phyloP scores from a whole-genome alignment of 2,329 filamentous ascomycete genomes.

The Ophiostoma himal-ulmi region DNA sequence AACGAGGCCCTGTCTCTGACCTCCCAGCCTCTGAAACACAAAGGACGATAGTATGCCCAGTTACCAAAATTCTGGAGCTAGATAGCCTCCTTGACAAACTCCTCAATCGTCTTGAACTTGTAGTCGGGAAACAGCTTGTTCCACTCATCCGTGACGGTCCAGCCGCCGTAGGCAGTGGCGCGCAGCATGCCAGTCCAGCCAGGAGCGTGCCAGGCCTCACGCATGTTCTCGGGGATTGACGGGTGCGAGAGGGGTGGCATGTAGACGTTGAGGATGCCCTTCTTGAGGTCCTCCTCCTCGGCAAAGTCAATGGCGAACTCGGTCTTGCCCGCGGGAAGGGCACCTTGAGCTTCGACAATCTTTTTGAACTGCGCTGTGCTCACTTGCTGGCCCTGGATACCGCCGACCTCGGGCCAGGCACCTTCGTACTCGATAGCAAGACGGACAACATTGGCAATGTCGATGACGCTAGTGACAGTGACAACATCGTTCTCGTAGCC shows the following conservation, averaged over 20 bases:
- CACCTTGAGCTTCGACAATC: slow-evolving; percentile 34
- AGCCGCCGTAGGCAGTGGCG: slow-evolving; percentile 38
- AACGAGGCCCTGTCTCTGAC: not conserved
- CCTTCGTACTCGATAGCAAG: slow-evolving; percentile 42
- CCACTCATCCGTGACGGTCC: slow-evolving; percentile 40
- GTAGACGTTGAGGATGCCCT: slow-evolving; percentile 36
- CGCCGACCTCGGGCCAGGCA: slow-evolving; percentile 39
- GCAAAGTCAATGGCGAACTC: slow-evolving; percentile 38
- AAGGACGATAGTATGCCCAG: not conserved
- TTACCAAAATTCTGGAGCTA: not conserved
- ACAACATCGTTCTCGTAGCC: not conserved
- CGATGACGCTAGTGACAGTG: not conserved
- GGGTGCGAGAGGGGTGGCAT: slow-evolving; percentile 37
- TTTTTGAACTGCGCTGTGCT: slow-evolving; percentile 23
- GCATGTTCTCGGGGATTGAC: slow-evolving; percentile 34
- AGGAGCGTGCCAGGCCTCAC: slow-evolving; percentile 33
- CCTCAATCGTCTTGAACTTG: slow-evolving; percentile 37
- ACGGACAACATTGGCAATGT: not conserved
- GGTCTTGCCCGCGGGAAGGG: slow-evolving; percentile 30
- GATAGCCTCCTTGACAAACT: slow-evolving; percentile 34
- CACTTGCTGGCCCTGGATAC: slow-evolving; percentile 38
- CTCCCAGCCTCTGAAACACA: not conserved
- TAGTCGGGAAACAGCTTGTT: slow-evolving; percentile 43
- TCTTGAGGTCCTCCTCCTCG: slow-evolving; percentile 42
- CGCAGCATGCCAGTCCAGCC: slow-evolving; percentile 40